These are phyloP conservation scores for Camelina hispida DNA, from an alignment of 345 rosid genomes.

Conservation along the genomic window DNA sequence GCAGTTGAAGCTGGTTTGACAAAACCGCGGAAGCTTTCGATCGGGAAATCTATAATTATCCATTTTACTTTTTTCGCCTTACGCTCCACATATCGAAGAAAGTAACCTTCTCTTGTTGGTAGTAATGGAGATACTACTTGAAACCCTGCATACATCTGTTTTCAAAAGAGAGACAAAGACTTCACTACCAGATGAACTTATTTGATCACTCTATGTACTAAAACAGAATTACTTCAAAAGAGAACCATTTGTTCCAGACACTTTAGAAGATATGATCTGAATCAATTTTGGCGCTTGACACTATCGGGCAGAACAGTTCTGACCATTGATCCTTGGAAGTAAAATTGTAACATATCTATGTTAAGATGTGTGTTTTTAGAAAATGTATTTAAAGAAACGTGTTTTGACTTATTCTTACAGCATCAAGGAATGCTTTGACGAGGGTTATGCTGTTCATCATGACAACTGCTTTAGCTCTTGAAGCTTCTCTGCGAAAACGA, in stretches of 20 bases:
- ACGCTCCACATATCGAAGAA: slow-evolving; percentile 67
- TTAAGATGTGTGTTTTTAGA: neutral
- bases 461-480: slow-evolving; percentile 56
- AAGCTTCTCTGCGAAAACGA: slow-evolving; percentile 53
- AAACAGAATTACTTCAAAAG: slow-evolving; percentile 44
- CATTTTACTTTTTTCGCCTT: slow-evolving; percentile 52
- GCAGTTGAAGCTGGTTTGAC: slow-evolving; percentile 39
- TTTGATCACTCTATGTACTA: neutral
- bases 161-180: neutral
- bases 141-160: slow-evolving; percentile 69
- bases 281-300: slow-evolving; percentile 51
- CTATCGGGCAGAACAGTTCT: slow-evolving; percentile 60
- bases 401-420: slow-evolving; percentile 45
- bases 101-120: slow-evolving; percentile 56
- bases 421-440: slow-evolving; percentile 69
- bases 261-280: slow-evolving; percentile 52
- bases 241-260: slow-evolving; percentile 53
- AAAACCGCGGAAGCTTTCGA: slow-evolving; percentile 32
- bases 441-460: slow-evolving; percentile 54
- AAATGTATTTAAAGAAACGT: neutral
- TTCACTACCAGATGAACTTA: neutral
- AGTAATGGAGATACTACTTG: slow-evolving; percentile 64
- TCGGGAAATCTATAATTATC: slow-evolving; percentile 77
- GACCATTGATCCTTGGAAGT: slow-evolving; percentile 58
- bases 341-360: neutral